phyloP scores from a whole-genome alignment of 2,329 filamentous ascomycete genomes.

The Fusarium bactridioides region DNA sequence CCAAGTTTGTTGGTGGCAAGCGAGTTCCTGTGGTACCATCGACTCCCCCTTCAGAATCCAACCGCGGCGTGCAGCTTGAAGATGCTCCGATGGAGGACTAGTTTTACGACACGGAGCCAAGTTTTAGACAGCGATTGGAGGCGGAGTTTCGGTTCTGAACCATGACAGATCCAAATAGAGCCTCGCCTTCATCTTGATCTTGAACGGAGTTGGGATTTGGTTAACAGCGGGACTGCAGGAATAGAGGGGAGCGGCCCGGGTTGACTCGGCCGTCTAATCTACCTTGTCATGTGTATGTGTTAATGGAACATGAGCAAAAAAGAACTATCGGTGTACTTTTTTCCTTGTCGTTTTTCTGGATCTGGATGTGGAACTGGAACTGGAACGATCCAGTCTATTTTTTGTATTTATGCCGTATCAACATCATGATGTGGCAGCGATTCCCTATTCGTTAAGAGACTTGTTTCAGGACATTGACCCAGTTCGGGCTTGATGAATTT shows the following conservation, averaged over 20 bases:
- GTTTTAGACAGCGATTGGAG: slow-evolving; percentile 16
- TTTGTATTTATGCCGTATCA: slow-evolving; percentile 43
- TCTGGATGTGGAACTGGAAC: background rate
- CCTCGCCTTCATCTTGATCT: slow-evolving; percentile 15
- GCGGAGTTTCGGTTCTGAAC: slow-evolving; percentile 13
- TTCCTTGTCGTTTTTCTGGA: slow-evolving; percentile 23
- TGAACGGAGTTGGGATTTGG: slow-evolving; percentile 26
- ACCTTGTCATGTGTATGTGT: slow-evolving; percentile 41
- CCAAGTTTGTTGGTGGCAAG: slow-evolving; percentile 59
- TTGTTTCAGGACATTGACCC: slow-evolving; percentile 17
- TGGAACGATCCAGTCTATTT: slow-evolving; percentile 16
- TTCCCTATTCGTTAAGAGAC: slow-evolving; percentile 34
- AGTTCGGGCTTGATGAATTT: slow-evolving; percentile 1
- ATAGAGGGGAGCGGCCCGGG: slow-evolving; percentile 6
- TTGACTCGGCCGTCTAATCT: slow-evolving; percentile 17
- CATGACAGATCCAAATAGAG: background rate
- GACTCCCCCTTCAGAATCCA: slow-evolving; percentile 44
- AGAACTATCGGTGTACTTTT: slow-evolving; percentile 35
- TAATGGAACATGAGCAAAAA: slow-evolving; percentile 45
- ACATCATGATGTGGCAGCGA: slow-evolving; percentile 38
- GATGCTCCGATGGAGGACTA: slow-evolving; percentile 63
- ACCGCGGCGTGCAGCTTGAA: slow-evolving; percentile 59
- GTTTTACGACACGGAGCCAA: slow-evolving; percentile 16
- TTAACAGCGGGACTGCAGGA: slow-evolving; percentile 18
- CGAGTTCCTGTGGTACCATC: slow-evolving; percentile 45